A percentile compares a stretch with the other conserved stretches of the same genome.
Conservation (phyloP, 495 filamentous ascomycete species). For the Daldinia decipiens region DNA sequence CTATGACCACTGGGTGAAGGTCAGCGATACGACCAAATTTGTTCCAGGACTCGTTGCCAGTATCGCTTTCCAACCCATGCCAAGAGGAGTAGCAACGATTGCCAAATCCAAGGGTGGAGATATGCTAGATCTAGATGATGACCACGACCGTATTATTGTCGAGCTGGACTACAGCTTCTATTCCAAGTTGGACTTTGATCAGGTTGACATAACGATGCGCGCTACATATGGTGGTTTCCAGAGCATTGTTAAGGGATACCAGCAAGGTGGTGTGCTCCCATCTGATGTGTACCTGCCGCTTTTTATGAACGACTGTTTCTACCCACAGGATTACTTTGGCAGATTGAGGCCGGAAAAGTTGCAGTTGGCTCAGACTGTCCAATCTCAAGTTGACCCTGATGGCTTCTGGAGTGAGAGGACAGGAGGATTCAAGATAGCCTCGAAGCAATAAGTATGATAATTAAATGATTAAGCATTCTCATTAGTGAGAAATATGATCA, state of each 20-base stretch:
- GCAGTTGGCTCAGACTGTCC: slow-evolving; percentile 54
- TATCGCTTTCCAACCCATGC: slow-evolving; percentile 68
- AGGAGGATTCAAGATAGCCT: slow-evolving; percentile 59
- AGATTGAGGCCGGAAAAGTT: slow-evolving; percentile 59
- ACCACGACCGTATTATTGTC: slow-evolving; percentile 65
- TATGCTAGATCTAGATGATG: slow-evolving; percentile 61
- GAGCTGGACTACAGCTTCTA: slow-evolving; percentile 67
- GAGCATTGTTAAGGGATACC: slow-evolving; percentile 50
- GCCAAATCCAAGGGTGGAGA: slow-evolving; percentile 63
- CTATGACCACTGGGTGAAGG: slow-evolving; percentile 64
- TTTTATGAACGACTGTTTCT: slow-evolving; percentile 70
- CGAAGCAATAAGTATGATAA: background rate
- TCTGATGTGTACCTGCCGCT: slow-evolving; percentile 65
- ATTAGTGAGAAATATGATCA: background rate
- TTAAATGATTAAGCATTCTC: background rate
- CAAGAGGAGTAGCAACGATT: slow-evolving; percentile 58
- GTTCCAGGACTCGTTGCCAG: slow-evolving; percentile 61
- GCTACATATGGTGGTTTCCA: slow-evolving; percentile 56
- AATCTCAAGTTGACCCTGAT: slow-evolving; percentile 64
- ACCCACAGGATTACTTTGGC: slow-evolving; percentile 68
- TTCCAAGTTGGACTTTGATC: slow-evolving; percentile 54
- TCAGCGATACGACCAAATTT: slow-evolving; percentile 51
- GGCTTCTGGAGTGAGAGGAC: slow-evolving; percentile 68
- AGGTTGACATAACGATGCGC: slow-evolving; percentile 62
- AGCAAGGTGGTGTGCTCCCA: slow-evolving; percentile 48